phyloP scores from a whole-genome alignment of 2,329 filamentous ascomycete genomes.

The Escovopsis sp. region DNA sequence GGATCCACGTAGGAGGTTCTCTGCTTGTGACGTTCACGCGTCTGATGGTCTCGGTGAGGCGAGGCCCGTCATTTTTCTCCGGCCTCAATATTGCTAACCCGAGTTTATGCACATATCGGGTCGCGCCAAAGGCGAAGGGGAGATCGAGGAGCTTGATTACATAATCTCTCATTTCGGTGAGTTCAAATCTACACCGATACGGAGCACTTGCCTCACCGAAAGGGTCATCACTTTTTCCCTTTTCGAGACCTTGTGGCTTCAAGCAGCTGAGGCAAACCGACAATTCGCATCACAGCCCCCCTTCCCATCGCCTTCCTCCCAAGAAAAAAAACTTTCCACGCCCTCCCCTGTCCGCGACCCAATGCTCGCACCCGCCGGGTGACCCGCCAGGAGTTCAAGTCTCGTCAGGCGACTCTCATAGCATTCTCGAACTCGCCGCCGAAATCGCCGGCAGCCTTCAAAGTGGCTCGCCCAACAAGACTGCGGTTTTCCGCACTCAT shows the following conservation, averaged over 20 bases:
- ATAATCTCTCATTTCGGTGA: too few relatives aligned
- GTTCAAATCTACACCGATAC: too few relatives aligned
- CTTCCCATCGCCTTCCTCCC: not conserved
- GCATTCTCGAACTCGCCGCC: not conserved
- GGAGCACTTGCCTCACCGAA: not conserved
- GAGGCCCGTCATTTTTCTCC: not conserved
- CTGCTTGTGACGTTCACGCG: too few relatives aligned
- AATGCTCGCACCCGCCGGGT: not conserved
- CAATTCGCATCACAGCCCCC: not conserved
- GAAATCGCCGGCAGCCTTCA: slow-evolving; percentile 10
- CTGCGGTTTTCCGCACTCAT: slow-evolving; percentile 30
- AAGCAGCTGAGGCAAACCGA: not conserved
- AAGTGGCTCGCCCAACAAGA: slow-evolving; percentile 23
- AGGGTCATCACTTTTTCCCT: not conserved
- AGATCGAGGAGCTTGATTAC: too few relatives aligned
- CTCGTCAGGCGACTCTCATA: not conserved
- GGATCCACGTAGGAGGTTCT: too few relatives aligned
- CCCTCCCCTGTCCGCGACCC: not conserved
- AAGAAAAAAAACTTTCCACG: not conserved
- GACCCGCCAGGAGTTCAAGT: not conserved
- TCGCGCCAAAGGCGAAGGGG: too few relatives aligned
- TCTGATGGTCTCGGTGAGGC: not conserved
- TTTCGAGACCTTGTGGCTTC: not conserved
- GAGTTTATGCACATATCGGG: not conserved
- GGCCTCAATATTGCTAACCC: not conserved